phyloP scores from a whole-genome alignment of 2,329 filamentous ascomycete genomes.

The Aspergillus sp. region DNA sequence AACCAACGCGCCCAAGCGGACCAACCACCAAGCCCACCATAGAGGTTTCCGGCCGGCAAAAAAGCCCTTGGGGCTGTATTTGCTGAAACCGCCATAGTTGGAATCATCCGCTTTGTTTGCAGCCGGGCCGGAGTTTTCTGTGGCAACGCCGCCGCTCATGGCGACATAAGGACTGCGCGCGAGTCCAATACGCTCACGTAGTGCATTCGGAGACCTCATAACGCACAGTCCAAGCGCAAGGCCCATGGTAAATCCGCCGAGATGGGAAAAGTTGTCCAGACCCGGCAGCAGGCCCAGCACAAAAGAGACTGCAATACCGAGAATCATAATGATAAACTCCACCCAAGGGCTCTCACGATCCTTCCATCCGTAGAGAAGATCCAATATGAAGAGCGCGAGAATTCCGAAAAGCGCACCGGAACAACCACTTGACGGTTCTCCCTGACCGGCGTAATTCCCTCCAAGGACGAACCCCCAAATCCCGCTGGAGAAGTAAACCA shows the following conservation, averaged over 20 bases:
- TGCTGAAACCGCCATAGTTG: conserved; percentile 5
- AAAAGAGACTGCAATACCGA: conserved; percentile 87
- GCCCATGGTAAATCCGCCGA: conserved; percentile 93
- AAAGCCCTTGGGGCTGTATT: conserved; percentile 57
- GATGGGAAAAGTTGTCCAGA: conserved; percentile 95
- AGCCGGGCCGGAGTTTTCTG: conserved; percentile 17
- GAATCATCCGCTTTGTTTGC: conserved; percentile 49
- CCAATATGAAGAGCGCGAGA: conserved; percentile 81
- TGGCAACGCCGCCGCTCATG: conserved; percentile 54
- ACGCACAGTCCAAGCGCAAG: conserved; percentile 82
- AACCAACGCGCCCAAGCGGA: conserved; percentile 75
- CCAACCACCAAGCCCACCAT: conserved; percentile 98
- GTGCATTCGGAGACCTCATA: conserved; percentile 79
- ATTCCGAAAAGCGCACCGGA: conserved; percentile 91
- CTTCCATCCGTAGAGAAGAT: conserved; percentile 89
- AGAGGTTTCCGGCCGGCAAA: conserved; percentile 89
- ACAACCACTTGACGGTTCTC: conserved; percentile 80
- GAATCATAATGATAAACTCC: conserved; percentile 81
- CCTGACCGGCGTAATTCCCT: conserved; percentile 84
- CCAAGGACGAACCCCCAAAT: conserved; percentile 96
- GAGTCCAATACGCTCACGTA: conserved; percentile 71
- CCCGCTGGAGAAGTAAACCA: conserved; percentile 87
- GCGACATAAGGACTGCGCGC: conserved; percentile 69
- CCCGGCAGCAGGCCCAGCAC: conserved; percentile 88
- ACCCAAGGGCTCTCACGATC: conserved; percentile 73